These are phyloP conservation scores for Tuctoria greenei DNA, from an alignment of 176 grass and related monocot genomes.

Conservation along the genomic window DNA sequence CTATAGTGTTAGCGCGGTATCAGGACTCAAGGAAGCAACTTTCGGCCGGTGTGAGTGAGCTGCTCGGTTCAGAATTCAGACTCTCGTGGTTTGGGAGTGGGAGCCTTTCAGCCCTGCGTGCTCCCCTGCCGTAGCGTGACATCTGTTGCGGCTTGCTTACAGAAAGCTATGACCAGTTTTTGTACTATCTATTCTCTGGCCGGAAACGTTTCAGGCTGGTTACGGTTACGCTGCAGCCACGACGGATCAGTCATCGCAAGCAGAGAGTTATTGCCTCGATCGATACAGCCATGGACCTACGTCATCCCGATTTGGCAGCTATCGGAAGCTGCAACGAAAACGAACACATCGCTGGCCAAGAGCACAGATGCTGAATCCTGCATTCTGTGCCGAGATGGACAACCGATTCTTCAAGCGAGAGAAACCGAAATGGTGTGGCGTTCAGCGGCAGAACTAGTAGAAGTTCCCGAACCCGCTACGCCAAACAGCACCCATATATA, in stretches of 20 bases:
- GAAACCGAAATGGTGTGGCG: not conserved
- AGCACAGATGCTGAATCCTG: not conserved
- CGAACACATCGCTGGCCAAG: not conserved
- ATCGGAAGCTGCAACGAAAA: not conserved
- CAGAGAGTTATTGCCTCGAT: slow-evolving; percentile 2
- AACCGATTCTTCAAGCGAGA: not conserved
- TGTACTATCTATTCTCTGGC: slow-evolving; percentile 16
- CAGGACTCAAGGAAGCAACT: not conserved
- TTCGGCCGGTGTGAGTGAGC: slow-evolving; percentile 34
- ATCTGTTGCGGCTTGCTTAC: slow-evolving; percentile 25
- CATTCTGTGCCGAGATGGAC: slow-evolving; percentile 8
- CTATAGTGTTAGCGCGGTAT: no score
- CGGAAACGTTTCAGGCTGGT: not conserved
- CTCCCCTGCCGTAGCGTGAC: slow-evolving; percentile 19
- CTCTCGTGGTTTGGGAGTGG: slow-evolving; percentile 17
- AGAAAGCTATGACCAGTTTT: not conserved
- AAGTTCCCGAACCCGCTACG: not conserved
- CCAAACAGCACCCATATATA: not conserved
- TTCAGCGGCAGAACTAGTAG: not conserved
- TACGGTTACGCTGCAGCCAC: slow-evolving; percentile 47
- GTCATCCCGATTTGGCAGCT: slow-evolving; percentile 2
- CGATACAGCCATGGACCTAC: not conserved
- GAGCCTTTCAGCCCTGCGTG: not conserved
- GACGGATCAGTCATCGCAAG: not conserved
- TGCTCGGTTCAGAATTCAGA: not conserved